Conservation (phyloP, 768 basidiomycete genomes). For the Cystobasidium ongulense region DNA sequence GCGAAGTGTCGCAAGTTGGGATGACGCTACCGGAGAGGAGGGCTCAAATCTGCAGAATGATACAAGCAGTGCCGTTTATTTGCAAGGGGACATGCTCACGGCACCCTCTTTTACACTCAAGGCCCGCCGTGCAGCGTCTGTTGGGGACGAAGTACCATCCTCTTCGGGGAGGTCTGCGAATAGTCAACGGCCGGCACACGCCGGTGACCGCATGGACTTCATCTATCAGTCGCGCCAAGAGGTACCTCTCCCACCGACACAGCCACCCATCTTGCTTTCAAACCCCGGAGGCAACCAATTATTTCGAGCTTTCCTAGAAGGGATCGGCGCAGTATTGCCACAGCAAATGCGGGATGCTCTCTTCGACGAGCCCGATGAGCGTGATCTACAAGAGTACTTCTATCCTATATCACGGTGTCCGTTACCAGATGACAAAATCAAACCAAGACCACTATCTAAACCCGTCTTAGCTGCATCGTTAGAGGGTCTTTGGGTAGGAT, state of each 20-base stretch:
- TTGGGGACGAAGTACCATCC: neutral
- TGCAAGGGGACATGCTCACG: neutral
- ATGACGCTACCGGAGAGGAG: neutral
- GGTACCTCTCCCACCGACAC: neutral
- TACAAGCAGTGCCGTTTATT: neutral
- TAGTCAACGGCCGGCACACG: neutral
- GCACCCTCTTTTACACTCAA: conserved; percentile 5
- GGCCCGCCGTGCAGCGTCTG: neutral
- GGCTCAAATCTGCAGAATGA: neutral
- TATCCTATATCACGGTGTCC: conserved; percentile 22
- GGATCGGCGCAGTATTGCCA: conserved; percentile 2
- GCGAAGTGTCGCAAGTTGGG: neutral
- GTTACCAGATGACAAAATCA: neutral
- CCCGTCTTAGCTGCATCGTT: conserved; percentile 12
- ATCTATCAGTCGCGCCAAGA: neutral
- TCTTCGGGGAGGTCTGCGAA: neutral
- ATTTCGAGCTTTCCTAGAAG: conserved; percentile 14
- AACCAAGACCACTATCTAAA: neutral
- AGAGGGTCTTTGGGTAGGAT: conserved; percentile 15
- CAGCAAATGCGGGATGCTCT: conserved; percentile 11
- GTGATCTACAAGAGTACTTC: conserved; percentile 6
- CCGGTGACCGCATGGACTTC: neutral
- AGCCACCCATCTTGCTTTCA: neutral
- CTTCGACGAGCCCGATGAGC: conserved; percentile 18
- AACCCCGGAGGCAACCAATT: conserved; percentile 1